Percentiles rank a stretch among this genome's conserved stretches.
Evolutionary conservation across 1,139 yeast genomes (phyloP).

Genomic region (Yamadazyma atmosphaerica): DNA sequence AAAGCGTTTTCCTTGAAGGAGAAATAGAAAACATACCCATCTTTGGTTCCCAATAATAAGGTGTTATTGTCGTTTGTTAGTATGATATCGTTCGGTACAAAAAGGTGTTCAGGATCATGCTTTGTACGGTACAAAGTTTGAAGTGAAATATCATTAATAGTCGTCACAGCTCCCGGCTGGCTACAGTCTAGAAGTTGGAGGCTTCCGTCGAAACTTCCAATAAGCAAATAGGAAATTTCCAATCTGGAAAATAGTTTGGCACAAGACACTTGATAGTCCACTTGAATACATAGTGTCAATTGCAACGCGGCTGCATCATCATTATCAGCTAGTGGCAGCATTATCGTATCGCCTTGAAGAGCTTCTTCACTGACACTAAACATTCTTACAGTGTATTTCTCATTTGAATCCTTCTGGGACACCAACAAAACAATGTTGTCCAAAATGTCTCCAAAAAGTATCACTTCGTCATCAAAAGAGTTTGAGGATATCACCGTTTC

Average conservation of each 20-base stretch:
- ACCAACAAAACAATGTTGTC: conserved; percentile 16
- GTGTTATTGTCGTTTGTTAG: conserved; percentile 2
- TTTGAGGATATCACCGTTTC: conserved; percentile 10
- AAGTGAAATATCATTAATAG: conserved; percentile 4
- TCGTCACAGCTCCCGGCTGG: neutral
- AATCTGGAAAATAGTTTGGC: conserved; percentile 12
- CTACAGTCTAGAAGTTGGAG: conserved; percentile 6
- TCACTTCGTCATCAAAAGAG: conserved; percentile 10
- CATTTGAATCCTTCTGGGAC: conserved; percentile 12
- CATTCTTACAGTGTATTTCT: conserved; percentile 1
- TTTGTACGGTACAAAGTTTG: neutral
- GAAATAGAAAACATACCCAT: conserved; percentile 25
- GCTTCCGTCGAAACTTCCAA: conserved; percentile 26
- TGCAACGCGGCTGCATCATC: conserved; percentile 5
- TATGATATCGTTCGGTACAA: conserved; percentile 22
- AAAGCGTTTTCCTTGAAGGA: conserved; percentile 14
- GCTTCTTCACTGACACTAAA: neutral
- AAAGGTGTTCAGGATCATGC: neutral
- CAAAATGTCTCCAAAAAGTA: conserved; percentile 18
- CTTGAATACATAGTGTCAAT: conserved; percentile 2
- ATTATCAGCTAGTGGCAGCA: neutral
- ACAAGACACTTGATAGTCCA: conserved; percentile 21
- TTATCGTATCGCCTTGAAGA: neutral
- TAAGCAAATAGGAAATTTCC: conserved; percentile 6
- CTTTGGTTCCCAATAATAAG: conserved; percentile 30